Percentiles rank a stretch among this genome's conserved stretches.
phyloP scores from a whole-genome alignment of 208 protist species.

The Leishmania arabica region DNA sequence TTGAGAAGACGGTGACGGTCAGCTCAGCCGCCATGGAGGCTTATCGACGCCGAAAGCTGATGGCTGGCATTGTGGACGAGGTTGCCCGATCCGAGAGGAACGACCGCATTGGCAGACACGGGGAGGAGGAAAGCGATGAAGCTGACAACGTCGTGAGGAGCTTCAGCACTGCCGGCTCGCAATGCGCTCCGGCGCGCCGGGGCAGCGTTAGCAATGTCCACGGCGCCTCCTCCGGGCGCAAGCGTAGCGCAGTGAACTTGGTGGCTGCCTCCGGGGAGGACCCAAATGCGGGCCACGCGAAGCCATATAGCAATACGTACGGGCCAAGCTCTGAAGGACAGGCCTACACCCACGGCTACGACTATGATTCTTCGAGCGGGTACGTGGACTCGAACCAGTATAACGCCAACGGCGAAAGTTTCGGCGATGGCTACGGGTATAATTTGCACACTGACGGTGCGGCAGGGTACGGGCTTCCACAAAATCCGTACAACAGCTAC shows the following conservation, averaged over 20 bases:
- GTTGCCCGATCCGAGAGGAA: not conserved
- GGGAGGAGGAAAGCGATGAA: not conserved
- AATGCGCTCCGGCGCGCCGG: not conserved
- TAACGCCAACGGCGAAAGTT: not conserved
- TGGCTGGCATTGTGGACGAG: not conserved
- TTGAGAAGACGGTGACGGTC: conserved; percentile 4
- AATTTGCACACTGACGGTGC: not conserved
- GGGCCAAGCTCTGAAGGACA: not conserved
- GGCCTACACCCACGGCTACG: conserved; percentile 16
- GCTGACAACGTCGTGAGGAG: not conserved
- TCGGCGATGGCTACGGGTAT: not conserved
- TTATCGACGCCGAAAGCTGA: conserved; percentile 25
- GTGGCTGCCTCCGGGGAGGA: not conserved
- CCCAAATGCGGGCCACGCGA: not conserved
- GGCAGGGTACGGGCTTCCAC: not conserved
- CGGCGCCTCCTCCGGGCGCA: not conserved
- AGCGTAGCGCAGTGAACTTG: not conserved
- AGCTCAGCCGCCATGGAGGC: conserved; percentile 26
- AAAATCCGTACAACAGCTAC: conserved; percentile 12
- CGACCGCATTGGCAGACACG: not conserved
- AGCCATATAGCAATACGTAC: not conserved
- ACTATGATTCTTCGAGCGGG: not conserved
- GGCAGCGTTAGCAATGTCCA: not conserved
- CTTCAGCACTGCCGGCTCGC: not conserved
- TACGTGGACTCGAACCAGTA: not conserved